Base-by-base conservation (phyloP, 768 basidiomycete species). In the Daedaleopsis nitida region DNA sequence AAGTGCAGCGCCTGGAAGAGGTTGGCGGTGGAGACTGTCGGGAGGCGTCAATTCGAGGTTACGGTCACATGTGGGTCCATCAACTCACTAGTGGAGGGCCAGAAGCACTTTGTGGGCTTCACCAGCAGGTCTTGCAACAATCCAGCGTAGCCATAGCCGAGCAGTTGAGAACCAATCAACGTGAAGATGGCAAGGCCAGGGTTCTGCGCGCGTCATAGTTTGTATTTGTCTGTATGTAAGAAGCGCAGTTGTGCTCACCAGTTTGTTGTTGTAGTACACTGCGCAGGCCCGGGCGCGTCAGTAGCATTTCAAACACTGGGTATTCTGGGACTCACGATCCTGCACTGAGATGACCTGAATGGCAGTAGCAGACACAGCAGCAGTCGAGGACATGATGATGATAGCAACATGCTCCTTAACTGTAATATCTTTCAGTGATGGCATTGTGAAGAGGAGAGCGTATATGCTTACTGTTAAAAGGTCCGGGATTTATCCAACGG, bases 41-140 rank as follows among this genome's bases (percentile, higher is more conserved):
- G 52, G 0, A 19, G 47, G 27, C 27, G 27, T 32, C 27, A 32
- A 32, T 21, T 55, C 49, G 12, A 17, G 35, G 60, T 27, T 6
- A 55, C 8, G 14, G 32, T 14, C n/a, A n/a, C 17, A 6, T 12
- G 34, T 16, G 27, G 39, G 39, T 3, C 9, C 12, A 8, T 43
- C 27, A 21, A 70, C 72, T 27, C 50, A 72, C 71, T 72, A 45
- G 60, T 68, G 3, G 59, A 48, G 7, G 71, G 71, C 71, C 71
- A 72, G 67, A 72, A 72, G 59, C 68, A 70, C 65, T 72, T 72
- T 7, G 81, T 83, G 0, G 85, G 77, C 45, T 83, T 83, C 11
- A 86, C 82, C 38, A 83, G 75, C 66, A 84, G 79, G 12, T 80
- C 73, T 10, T 81, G 76, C 27, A 72, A 60, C 38, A 72, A 60